Percentiles rank a stretch among this genome's conserved stretches.
Evolutionary conservation across 2,329 filamentous ascomycete species (phyloP).

Genomic region (Xylariaceae sp.): DNA sequence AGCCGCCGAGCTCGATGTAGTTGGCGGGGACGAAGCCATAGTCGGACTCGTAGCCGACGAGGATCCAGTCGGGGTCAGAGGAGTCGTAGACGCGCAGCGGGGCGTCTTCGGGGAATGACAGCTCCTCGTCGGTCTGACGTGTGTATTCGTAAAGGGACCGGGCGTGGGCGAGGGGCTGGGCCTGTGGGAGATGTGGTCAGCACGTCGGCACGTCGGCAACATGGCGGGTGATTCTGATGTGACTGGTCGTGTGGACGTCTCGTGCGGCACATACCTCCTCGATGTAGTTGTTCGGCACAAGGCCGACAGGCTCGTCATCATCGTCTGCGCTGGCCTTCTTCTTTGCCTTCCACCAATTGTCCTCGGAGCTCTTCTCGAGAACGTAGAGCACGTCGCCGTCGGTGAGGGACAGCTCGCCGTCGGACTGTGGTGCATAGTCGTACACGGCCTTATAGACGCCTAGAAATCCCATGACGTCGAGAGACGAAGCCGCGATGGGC

Average conservation of each 20-base stretch:
- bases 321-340: constrained; percentile 81
- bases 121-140: constrained; percentile 93
- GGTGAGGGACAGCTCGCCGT: constrained; percentile 77
- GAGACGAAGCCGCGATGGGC: not conserved
- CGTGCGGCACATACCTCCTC: constrained; percentile 67
- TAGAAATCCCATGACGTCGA: constrained; percentile 74
- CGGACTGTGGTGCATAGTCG: constrained; percentile 85
- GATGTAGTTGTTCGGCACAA: constrained; percentile 93
- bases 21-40: constrained; percentile 95
- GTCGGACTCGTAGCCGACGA: constrained; percentile 80
- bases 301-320: constrained; percentile 84
- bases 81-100: constrained; percentile 81
- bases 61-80: constrained; percentile 92
- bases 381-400: constrained; percentile 90
- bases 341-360: constrained; percentile 95
- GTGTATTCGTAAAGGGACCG: constrained; percentile 98
- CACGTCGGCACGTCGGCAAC: constrained; percentile 1
- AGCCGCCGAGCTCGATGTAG: constrained; percentile 75
- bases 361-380: constrained; percentile 73
- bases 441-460: constrained; percentile 89
- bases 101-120: constrained; percentile 91
- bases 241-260: constrained; percentile 37
- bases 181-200: constrained; percentile 41
- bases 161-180: constrained; percentile 65
- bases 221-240: constrained; percentile 43